These are phyloP conservation scores for Malassezia cuniculi DNA, from an alignment of 1,284 basidiomycete genomes.

Conservation along the genomic window DNA sequence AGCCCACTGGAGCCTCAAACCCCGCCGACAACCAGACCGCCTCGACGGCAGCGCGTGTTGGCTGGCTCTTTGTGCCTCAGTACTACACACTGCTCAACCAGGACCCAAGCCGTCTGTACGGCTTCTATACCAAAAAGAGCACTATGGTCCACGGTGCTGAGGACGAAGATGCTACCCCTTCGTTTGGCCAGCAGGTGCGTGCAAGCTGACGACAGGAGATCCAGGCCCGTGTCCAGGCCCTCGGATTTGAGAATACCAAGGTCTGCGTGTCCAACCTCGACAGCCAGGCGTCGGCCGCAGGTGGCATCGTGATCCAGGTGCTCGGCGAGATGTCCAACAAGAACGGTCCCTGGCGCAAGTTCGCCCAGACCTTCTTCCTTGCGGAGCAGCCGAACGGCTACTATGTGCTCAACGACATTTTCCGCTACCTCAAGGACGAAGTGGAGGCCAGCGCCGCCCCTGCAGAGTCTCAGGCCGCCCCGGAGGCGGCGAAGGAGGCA, in stretches of 20 bases:
- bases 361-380: conserved; percentile 98
- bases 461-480: conserved; percentile 4
- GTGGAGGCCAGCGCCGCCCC: conserved; percentile 57
- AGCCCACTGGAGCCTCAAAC: conserved; percentile 3
- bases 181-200: conserved; percentile 67
- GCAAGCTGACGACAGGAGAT: conserved; percentile 65
- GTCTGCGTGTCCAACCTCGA: conserved; percentile 63
- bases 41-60: conserved; percentile 43
- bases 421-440: conserved; percentile 96
- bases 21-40: conserved; percentile 10
- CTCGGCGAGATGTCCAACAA: conserved; percentile 91
- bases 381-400: conserved; percentile 98
- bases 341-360: conserved; percentile 81
- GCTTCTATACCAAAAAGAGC: conserved; percentile 96
- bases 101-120: conserved; percentile 86
- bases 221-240: conserved; percentile 81
- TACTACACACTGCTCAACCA: conserved; percentile 85
- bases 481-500: conserved; percentile 17
- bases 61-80: conserved; percentile 45
- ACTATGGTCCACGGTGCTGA: conserved; percentile 76
- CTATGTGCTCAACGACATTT: conserved; percentile 99
- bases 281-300: conserved; percentile 64
- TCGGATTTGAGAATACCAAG: conserved; percentile 91
- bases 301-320: conserved; percentile 96
- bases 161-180: conserved; percentile 58